Conservation (phyloP, 2,329 filamentous ascomycete genomes). For the Tolypocladium tropicale region DNA sequence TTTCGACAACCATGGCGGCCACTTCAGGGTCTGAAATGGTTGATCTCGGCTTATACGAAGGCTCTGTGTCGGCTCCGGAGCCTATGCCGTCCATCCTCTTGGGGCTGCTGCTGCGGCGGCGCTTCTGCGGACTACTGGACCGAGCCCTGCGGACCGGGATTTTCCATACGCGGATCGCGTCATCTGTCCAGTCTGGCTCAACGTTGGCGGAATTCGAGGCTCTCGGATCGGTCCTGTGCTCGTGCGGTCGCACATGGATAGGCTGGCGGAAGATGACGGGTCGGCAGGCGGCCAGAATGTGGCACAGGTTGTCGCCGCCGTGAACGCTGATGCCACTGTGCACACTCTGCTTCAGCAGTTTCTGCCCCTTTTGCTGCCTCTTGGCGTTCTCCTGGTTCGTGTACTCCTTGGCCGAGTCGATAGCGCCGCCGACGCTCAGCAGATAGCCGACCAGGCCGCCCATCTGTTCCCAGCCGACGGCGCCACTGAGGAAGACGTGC, state of each 20-base stretch:
- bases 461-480: constrained; percentile 61
- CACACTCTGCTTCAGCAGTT: constrained; percentile 11
- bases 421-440: constrained; percentile 67
- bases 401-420: constrained; percentile 35
- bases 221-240: constrained; percentile 44
- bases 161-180: constrained; percentile 75
- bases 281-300: constrained; percentile 72
- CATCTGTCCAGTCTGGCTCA: constrained; percentile 63
- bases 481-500: constrained; percentile 76
- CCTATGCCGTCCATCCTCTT: constrained; percentile 3
- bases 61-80: not conserved
- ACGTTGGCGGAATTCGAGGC: constrained; percentile 11
- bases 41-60: constrained; percentile 2
- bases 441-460: constrained; percentile 82
- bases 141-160: constrained; percentile 39
- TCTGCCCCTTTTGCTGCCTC: constrained; percentile 27
- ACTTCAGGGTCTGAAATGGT: constrained; percentile 18
- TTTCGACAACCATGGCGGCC: constrained; percentile 20
- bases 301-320: constrained; percentile 69
- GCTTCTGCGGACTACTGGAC: constrained; percentile 25
- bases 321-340: constrained; percentile 52
- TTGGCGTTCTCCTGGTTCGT: constrained; percentile 27
- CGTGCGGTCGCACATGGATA: constrained; percentile 60
- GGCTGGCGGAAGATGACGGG: constrained; percentile 80
- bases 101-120: constrained; percentile 14